A percentile compares a stretch with the other conserved stretches of the same genome.
These are phyloP conservation scores for Glycyrrhiza uralensis DNA, from an alignment of 306 rosid species.

Conservation along the genomic window DNA sequence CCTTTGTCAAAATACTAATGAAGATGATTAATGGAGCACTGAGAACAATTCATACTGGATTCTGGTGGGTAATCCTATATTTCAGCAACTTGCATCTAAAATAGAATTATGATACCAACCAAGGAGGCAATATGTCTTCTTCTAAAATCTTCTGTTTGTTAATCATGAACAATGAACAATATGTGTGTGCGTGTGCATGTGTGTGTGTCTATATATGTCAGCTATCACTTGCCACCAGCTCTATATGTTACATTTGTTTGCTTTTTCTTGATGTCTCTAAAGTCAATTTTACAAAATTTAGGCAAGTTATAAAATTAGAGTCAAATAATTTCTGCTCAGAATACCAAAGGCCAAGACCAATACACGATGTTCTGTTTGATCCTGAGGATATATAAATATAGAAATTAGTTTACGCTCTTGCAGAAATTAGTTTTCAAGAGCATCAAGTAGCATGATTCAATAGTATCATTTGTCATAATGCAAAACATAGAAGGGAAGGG, in stretches of 20 bases:
- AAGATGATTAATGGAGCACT: neutral
- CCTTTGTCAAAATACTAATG: neutral
- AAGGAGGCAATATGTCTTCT: neutral
- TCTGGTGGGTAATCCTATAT: neutral
- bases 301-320: neutral
- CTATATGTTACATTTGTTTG: neutral
- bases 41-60: neutral
- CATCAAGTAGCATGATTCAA: constrained; percentile 8
- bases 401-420: neutral
- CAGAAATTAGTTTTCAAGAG: neutral
- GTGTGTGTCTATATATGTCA: neutral
- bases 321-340: constrained; percentile 1
- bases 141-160: neutral
- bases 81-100: constrained; percentile 7
- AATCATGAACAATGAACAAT: neutral
- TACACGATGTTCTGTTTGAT: neutral
- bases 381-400: neutral
- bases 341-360: neutral
- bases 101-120: neutral
- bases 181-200: neutral
- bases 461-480: neutral
- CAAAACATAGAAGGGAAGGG: neutral
- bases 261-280: neutral
- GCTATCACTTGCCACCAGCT: neutral
- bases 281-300: neutral